phyloP scores from a whole-genome alignment of 495 filamentous ascomycete genomes.

The Immersiella caudata region DNA sequence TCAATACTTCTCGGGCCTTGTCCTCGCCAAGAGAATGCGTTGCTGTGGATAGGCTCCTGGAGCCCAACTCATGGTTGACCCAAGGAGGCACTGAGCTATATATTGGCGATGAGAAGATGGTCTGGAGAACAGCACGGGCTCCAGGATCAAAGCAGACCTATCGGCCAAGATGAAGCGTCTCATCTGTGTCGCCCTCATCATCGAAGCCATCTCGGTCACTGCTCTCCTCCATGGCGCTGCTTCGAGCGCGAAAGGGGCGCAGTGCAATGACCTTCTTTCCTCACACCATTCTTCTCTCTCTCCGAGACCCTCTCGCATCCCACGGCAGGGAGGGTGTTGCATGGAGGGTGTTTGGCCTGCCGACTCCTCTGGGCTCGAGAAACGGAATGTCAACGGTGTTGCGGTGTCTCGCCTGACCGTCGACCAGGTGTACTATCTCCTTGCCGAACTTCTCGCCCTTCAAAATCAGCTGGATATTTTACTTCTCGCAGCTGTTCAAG shows the following conservation, averaged over 20 bases:
- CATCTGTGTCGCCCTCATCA: background rate
- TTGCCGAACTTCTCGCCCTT: conserved; percentile 11
- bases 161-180: conserved; percentile 14
- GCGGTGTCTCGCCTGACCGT: background rate
- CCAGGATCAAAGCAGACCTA: background rate
- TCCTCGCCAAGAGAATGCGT: background rate
- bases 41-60: background rate
- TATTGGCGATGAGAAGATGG: background rate
- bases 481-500: background rate
- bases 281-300: background rate
- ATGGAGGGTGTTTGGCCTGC: background rate
- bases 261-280: background rate
- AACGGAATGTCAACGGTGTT: background rate
- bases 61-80: background rate
- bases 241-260: background rate
- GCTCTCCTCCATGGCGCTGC: background rate
- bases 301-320: background rate
- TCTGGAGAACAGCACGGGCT: background rate
- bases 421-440: conserved; percentile 2
- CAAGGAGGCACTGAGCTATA: background rate
- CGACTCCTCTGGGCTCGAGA: background rate
- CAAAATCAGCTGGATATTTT: background rate
- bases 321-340: background rate
- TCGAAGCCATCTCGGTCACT: conserved; percentile 11
- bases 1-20: background rate